Base-by-base conservation (phyloP, 2,329 filamentous ascomycete species). In the Madurella mycetomatis region DNA sequence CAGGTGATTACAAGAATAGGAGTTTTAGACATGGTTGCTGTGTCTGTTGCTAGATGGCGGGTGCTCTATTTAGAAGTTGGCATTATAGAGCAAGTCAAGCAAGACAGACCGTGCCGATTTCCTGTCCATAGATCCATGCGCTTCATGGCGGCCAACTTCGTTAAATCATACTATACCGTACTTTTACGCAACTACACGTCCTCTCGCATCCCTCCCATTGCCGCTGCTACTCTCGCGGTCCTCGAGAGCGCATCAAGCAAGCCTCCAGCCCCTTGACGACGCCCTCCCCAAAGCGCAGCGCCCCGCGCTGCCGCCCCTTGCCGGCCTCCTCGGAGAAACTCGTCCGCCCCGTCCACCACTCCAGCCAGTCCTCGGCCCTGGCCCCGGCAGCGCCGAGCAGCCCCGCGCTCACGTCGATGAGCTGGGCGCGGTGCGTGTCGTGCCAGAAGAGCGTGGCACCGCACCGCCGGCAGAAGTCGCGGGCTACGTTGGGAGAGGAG, bases 381-480 rank as follows among this genome's bases (percentile, higher is more conserved):
- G 77, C 76, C 0, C 83, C 83, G 42, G 77, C 74, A 9, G 76
- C 75, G 41, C 72, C 70, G 5, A 87, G 64, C 40, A 87, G 61
- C 0, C 85, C 85, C 9, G 79, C 76, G 56, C 83, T 86, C 9
- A 88, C 77, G 67, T 88, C 84, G 15, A 88, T 73, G 16, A 88
- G 64, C 4, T 76, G 74, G 0, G 79, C 74, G 40, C 83, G 71
- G 56, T 72, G 70, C 4, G 73, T 69, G 50, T 77, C 77, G 61
- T 81, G 76, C 79, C 81, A 87, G 62, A 87, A 87, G 2, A 84
- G 74, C 0, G 78, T 83, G 0, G 86, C 84, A 1, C 85, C 85
- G 63, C 86, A 89, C 1, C 51, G 63, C 1, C 68, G 67, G 64
- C 85, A 89, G 63, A 87, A 88, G 42, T 84, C 80, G 15, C 86